These are phyloP conservation scores for Cryphonectria nitschkei DNA, from an alignment of 2,329 filamentous ascomycete species.

Conservation along the genomic window DNA sequence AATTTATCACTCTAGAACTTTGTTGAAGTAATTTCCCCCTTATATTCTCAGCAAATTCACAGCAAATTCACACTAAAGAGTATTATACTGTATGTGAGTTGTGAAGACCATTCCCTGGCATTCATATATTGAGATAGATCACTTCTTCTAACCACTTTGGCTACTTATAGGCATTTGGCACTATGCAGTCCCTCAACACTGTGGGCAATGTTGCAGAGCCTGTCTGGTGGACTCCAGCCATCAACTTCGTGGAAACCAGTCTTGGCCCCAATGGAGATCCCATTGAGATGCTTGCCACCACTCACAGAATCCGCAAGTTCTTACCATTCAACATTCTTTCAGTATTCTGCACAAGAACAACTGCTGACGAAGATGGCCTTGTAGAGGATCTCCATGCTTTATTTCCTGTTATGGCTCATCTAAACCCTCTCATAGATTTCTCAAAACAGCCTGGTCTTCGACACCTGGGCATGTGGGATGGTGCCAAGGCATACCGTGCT, in stretches of 20 bases:
- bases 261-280: background rate
- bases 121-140: background rate
- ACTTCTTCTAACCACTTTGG: background rate
- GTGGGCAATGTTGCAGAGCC: background rate
- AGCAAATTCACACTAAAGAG: background rate
- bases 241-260: background rate
- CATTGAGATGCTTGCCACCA: background rate
- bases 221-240: background rate
- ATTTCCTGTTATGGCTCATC: background rate
- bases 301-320: background rate
- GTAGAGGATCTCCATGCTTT: background rate
- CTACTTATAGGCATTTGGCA: background rate
- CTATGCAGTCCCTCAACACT: background rate
- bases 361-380: background rate
- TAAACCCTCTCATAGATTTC: background rate
- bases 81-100: background rate
- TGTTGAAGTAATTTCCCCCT: background rate
- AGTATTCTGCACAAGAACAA: background rate
- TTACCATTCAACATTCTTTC: background rate
- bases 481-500: background rate
- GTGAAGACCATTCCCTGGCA: background rate
- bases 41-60: background rate
- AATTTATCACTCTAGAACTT: background rate
- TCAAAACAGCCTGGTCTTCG: background rate
- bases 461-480: slow-evolving; percentile 2